These are phyloP conservation scores for Persicaria tinctoria DNA, from an alignment of 148 eudicot species.

Conservation along the genomic window DNA sequence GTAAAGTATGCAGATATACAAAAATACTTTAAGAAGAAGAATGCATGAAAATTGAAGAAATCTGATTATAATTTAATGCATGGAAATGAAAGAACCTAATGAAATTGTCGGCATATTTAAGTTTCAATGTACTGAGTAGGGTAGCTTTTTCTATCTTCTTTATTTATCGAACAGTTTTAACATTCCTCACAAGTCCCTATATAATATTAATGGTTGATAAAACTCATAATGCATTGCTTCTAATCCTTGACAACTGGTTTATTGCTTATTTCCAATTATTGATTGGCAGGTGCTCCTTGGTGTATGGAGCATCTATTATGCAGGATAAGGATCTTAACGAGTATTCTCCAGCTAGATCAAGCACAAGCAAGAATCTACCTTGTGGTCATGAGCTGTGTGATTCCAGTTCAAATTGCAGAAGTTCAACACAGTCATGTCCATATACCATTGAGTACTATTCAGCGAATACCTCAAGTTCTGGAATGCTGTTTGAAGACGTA, in stretches of 20 bases:
- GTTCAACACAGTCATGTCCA: slow-evolving; percentile 60
- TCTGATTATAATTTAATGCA: too few species aligned
- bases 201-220: too few species aligned
- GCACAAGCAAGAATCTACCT: slow-evolving; percentile 54
- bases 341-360: slow-evolving; percentile 66
- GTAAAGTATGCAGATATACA: not conserved
- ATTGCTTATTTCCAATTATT: slow-evolving; percentile 92
- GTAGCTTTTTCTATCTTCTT: too few species aligned
- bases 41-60: too few species aligned
- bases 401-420: slow-evolving; percentile 48
- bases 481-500: slow-evolving; percentile 76
- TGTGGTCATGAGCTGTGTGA: slow-evolving; percentile 76
- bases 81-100: too few species aligned
- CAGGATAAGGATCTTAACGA: slow-evolving; percentile 88
- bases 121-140: too few species aligned
- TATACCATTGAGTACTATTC: slow-evolving; percentile 55
- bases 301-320: slow-evolving; percentile 97
- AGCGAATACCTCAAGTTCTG: slow-evolving; percentile 72
- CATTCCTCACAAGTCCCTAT: too few species aligned
- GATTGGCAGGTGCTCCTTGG: slow-evolving; percentile 99
- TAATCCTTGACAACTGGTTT: slow-evolving; percentile 40
- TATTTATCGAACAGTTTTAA: too few species aligned
- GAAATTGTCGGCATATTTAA: too few species aligned
- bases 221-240: not conserved
- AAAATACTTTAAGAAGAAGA: not conserved